Evolutionary conservation across 2,329 filamentous ascomycete species (phyloP).

Genomic region (Venturia asperata): DNA sequence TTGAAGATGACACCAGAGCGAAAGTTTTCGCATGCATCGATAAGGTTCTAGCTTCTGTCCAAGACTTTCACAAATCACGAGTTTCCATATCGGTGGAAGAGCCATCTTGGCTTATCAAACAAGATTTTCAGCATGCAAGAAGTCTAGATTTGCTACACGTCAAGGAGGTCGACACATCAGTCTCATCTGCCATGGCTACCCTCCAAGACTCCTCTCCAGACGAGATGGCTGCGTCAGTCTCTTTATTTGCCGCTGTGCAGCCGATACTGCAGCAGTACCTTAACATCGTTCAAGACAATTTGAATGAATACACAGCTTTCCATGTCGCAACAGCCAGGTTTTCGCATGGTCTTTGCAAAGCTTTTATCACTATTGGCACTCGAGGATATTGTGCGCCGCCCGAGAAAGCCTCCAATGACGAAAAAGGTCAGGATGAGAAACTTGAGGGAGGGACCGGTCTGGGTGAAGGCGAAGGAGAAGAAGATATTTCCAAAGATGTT

Average conservation of each 20-base stretch:
- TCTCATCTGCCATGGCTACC: not conserved
- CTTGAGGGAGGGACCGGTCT: constrained; percentile 88
- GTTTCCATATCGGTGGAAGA: constrained; percentile 53
- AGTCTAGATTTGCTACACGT: constrained; percentile 34
- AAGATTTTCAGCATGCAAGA: constrained; percentile 29
- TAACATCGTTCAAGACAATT: constrained; percentile 50
- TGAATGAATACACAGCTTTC: constrained; percentile 53
- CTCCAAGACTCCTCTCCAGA: not conserved
- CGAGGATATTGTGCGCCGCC: constrained; percentile 89
- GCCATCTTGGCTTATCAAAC: constrained; percentile 54
- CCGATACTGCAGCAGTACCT: constrained; percentile 73
- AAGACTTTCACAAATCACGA: constrained; percentile 57
- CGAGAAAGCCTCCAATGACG: constrained; percentile 58
- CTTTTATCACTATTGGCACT: constrained; percentile 69
- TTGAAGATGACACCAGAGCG: not conserved
- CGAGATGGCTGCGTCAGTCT: constrained; percentile 42
- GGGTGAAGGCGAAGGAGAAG: constrained; percentile 87
- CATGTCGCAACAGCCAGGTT: constrained; percentile 68
- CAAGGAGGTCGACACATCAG: not conserved
- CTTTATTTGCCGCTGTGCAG: constrained; percentile 53
- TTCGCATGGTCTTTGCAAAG: constrained; percentile 65
- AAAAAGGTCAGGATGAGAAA: constrained; percentile 64
- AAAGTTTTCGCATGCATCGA: constrained; percentile 59
- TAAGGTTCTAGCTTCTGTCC: constrained; percentile 69
- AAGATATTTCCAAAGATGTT: constrained; percentile 97